Base-by-base conservation (phyloP, 2,329 filamentous ascomycete species). In the Amauroascus verrucosus region DNA sequence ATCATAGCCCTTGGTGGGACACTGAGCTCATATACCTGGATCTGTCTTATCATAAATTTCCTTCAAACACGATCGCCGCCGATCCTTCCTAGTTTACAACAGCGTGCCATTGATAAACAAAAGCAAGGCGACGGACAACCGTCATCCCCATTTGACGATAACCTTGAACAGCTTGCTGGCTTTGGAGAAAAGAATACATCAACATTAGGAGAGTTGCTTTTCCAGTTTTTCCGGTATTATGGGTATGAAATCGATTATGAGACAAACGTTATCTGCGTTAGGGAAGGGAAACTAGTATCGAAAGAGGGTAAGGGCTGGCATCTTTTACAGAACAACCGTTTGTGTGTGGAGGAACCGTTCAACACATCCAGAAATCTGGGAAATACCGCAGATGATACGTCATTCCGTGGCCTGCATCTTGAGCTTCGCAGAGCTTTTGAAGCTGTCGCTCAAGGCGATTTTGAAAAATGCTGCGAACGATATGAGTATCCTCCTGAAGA, bases 1-100 rank as follows among this genome's bases (percentile, higher is more conserved):
- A 26, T 26, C 43, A 32, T 65, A 94, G 93, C 86, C 55, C 88
- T 89, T 66, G 90, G 93, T 58, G 90, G 88, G 54, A 98, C 93
- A 6, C 77, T 98, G 56, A 97, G 91, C 70, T 98, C 93, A 16
- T 98, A 98, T 67, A 96, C 93, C 20, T 98, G 93, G 93, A 97
- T 97, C 66, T 98, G 93, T 70, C 82, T 98, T 77, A 95, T 97
- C 60, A 85, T 98, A 66, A 94, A 89, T 61, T 98, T 97, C 65
- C 78, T 98, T 24, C 93, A 98, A 70, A 85, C 88, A 49, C 83
- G 89, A 62, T 78, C 85, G 56, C 86, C 88, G 14, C 86, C 91
- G 0, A 81, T 98, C 52, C 72, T 98, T 20, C 93, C 93, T 3
- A 82, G 86, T 14, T 76, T 98, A 32, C 93, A 97, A 66, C 84